phyloP scores from a whole-genome alignment of 1,139 yeast species.

The Suhomyces panamericanus region DNA sequence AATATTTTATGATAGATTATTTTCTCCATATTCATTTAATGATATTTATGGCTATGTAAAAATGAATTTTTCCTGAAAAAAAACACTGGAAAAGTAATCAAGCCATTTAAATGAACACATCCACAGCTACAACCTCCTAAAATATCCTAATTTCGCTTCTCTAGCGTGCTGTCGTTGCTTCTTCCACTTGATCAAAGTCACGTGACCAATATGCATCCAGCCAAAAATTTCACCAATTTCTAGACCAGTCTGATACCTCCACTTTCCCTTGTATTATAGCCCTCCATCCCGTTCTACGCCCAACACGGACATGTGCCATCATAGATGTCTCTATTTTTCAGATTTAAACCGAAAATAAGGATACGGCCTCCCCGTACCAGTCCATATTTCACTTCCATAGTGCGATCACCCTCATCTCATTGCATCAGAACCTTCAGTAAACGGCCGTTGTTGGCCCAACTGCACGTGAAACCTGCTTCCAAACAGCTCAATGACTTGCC shows the following conservation, averaged over 20 bases:
- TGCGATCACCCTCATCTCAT: neutral
- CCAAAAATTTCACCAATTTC: neutral
- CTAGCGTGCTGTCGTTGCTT: neutral
- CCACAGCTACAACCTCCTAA: too few relatives aligned
- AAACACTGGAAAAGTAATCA: too few relatives aligned
- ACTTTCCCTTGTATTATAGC: neutral
- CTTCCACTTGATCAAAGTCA: neutral
- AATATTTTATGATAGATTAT: too few relatives aligned
- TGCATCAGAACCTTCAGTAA: neutral
- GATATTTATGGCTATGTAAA: too few relatives aligned
- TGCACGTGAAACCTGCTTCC: neutral
- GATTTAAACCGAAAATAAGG: slow-evolving; percentile 12
- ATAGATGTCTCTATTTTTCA: slow-evolving; percentile 1
- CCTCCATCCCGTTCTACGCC: too few relatives aligned
- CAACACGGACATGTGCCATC: neutral
- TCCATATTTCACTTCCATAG: neutral
- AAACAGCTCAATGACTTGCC: neutral
- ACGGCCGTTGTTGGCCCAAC: neutral
- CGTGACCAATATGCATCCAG: neutral
- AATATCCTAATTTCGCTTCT: too few relatives aligned
- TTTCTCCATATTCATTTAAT: too few relatives aligned
- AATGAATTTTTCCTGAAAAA: too few relatives aligned
- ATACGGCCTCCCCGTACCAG: slow-evolving; percentile 6
- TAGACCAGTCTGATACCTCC: neutral
- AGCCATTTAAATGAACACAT: too few relatives aligned